Conservation (phyloP, 2,329 filamentous ascomycete species). For the Metarhizium anisopliae region DNA sequence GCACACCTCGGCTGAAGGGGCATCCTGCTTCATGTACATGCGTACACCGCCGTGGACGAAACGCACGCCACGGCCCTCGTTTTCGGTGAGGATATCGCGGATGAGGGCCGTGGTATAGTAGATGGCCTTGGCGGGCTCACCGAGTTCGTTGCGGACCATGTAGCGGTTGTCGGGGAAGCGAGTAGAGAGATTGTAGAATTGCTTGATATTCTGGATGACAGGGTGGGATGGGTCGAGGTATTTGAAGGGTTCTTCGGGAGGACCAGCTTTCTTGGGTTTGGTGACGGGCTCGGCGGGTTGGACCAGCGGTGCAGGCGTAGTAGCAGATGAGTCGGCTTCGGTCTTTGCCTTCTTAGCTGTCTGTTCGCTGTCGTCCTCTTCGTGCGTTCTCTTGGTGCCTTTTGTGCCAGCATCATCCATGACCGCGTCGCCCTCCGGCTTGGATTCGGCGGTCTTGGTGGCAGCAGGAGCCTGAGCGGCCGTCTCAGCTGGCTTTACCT, state of each 20-base stretch:
- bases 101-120: conserved; percentile 89
- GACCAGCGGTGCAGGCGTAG: conserved; percentile 8
- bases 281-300: conserved; percentile 14
- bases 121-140: conserved; percentile 83
- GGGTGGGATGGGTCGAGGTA: conserved; percentile 68
- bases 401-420: conserved; percentile 19
- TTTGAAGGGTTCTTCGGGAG: conserved; percentile 88
- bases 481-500: conserved; percentile 9
- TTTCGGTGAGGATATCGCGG: conserved; percentile 74
- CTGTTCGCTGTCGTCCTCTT: conserved; percentile 25
- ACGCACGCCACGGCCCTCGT: conserved; percentile 85
- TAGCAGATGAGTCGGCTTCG: conserved; percentile 14
- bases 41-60: conserved; percentile 96
- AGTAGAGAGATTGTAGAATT: conserved; percentile 76
- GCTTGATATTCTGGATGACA: conserved; percentile 67
- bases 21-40: conserved; percentile 98
- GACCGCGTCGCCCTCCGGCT: conserved; percentile 19
- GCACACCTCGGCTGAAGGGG: conserved; percentile 77
- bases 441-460: conserved; percentile 18
- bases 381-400: conserved; percentile 26
- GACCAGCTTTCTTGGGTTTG: conserved; percentile 37
- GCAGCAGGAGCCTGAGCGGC: conserved; percentile 16
- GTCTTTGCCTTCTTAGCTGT: conserved; percentile 42
- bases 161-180: conserved; percentile 87
- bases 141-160: conserved; percentile 89